Evolutionary conservation across 2,329 filamentous ascomycete species (phyloP), one percentile per base, ranked within the genome.

Genomic region (Dichotomopilus funicola): DNA sequence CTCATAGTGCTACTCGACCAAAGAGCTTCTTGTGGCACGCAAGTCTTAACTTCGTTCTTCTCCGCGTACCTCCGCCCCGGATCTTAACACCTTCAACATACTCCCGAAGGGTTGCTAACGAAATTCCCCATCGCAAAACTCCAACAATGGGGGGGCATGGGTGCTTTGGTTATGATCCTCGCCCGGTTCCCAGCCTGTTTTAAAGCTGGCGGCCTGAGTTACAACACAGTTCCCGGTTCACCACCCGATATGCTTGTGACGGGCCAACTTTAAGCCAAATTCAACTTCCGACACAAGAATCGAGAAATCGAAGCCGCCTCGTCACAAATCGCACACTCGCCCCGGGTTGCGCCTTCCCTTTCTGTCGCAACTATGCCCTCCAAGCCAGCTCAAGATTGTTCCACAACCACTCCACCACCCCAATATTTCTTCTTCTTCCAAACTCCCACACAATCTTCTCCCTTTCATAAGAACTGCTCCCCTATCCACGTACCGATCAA

Each of bases 321-420:
- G 10, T 43, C 11, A 6, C 3, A 13, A 34, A 35, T 35, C 31
- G 5, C 9, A 43, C 33, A 36, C 10, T 8, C 41, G 33, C 13
- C 6, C 51, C 44, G 10, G 38, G 37, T 49, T 51, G 19, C 51
- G 42, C 55, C 36, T 57, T 54, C 51, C 51, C 40, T 45, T 46
- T 27, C 44, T 31, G 42, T 31, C 13, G 33, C 19, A 27, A 27
- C 33, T n/a, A 51, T 51, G 55, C 12, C n/a, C 8, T 33, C 35
- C 41, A 9, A 11, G 19, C 19, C 19, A 27, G 19, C 19, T 27
- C n/a, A 27, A 47, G 44, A 40, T 2, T 13, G 9, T 43, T 31
- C 31, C 38, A 34, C 44, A 42, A 40, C 43, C 6, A 35, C 41
- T n/a, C 9, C 12, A 37, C 11, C 13, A 9, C 42, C 42, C 37